Conservation (phyloP, 805 yeast species). For the Barnettozyma botsteinii region DNA sequence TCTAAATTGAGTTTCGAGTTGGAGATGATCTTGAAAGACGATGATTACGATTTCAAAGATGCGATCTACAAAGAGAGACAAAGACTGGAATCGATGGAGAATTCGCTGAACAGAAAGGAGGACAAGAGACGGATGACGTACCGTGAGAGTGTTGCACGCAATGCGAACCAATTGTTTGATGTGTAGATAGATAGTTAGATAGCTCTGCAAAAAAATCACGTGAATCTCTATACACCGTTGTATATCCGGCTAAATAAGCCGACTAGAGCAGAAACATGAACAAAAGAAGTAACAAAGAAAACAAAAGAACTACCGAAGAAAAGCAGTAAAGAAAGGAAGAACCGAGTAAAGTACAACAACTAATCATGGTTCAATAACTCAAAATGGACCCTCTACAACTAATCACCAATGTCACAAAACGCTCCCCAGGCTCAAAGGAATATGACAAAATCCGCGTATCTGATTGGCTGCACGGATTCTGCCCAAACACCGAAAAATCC, state of each 20-base stretch:
- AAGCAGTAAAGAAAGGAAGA: too few species aligned
- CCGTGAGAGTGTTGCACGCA: conserved; percentile 18
- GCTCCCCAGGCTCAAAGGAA: too few species aligned
- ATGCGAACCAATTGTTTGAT: conserved; percentile 22
- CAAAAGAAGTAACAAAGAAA: too few species aligned
- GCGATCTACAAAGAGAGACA: conserved; percentile 11
- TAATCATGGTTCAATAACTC: too few species aligned
- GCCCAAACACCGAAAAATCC: conserved; percentile 10
- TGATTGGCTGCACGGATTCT: conserved; percentile 13
- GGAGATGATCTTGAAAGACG: conserved; percentile 12
- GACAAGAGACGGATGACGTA: conserved; percentile 13
- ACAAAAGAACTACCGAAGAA: too few species aligned
- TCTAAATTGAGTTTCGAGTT: conserved; percentile 21
- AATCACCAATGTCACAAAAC: too few species aligned
- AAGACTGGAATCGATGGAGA: conserved; percentile 21
- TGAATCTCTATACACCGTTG: too few species aligned
- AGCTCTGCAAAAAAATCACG: too few species aligned
- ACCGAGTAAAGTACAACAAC: too few species aligned
- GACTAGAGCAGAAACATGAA: too few species aligned
- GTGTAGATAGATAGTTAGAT: background rate
- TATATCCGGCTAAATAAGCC: too few species aligned
- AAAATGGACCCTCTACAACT: too few species aligned
- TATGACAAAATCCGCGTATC: conserved; percentile 12
- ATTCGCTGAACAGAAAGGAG: conserved; percentile 16
- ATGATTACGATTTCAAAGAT: conserved; percentile 14